Evolutionary conservation across 1,284 basidiomycete genomes (phyloP), one percentile per base, ranked within the genome.

Genomic region (Cystobasidium slooffiae): DNA sequence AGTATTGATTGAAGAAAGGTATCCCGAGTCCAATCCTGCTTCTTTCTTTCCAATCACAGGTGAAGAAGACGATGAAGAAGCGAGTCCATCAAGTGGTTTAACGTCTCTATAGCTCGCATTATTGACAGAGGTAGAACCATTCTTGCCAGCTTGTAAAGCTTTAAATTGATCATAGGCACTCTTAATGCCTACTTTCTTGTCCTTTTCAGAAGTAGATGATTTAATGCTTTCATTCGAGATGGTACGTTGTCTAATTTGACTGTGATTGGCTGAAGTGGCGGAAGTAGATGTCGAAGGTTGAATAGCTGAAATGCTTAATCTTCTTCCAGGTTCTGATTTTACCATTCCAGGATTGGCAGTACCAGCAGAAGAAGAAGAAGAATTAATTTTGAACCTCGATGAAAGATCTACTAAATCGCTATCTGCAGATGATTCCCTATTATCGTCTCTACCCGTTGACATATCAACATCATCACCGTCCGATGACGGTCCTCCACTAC

Each of bases 11-110:
- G 56, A 59, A 31, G 56, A 59, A 14, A 59, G 39, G 39, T 59
- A 59, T 59, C 56, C 56, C 22, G 56, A 59, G n/a, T 59, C 56
- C 56, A 59, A 18, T 41, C 56, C 56, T 41, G 20, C n/a, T 1
- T 41, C 20, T 46, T 37, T 63, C 12, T 20, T 49, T 37, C 53
- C 53, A 20, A 9, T 31, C 5, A n/a, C 24, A 52, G 47, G 47
- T 39, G 64, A 49, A 37, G 49, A 51, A 2, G 63, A 65, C 1
- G 63, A 66, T 12, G 64, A 66, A 41, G 62, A 65, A 24, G 64
- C 24, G 10, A 53, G 44, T 6, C 49, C 44, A 51, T 31, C 31
- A 31, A 1, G 31, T 31, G 44, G 61, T 37, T 63, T 49, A 8
- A 43, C 61, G 6, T 63, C 44, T 63, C 61, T 47, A 20, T 22